Evolutionary conservation across 129 eudicot genomes (phyloP).

Genomic region (Escallonia rubra): DNA sequence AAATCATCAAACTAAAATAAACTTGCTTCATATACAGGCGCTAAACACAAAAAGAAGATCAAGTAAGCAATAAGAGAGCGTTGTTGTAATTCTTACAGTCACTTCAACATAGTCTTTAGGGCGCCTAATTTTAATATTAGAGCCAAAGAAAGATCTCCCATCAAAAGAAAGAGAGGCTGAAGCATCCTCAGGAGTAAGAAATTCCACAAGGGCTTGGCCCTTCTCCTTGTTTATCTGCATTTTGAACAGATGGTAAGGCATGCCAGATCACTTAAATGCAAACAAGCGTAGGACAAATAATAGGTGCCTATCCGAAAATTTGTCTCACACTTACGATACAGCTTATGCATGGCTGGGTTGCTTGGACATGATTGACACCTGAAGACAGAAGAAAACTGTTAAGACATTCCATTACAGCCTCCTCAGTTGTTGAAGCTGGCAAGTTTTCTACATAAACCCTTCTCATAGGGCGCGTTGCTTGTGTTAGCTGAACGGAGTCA

Average conservation of each 20-base stretch:
- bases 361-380: constrained; percentile 61
- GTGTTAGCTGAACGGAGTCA: constrained; percentile 91
- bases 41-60: too few species aligned
- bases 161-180: constrained; percentile 72
- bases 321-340: constrained; percentile 60
- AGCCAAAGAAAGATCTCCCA: constrained; percentile 67
- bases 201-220: constrained; percentile 90
- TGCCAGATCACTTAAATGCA: background rate
- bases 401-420: constrained; percentile 68
- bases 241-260: constrained; percentile 8
- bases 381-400: constrained; percentile 62
- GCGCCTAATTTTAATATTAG: constrained; percentile 72
- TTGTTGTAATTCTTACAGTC: constrained; percentile 60
- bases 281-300: background rate
- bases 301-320: background rate
- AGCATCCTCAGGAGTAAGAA: constrained; percentile 95
- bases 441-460: constrained; percentile 90
- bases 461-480: constrained; percentile 96
- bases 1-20: too few species aligned
- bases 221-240: constrained; percentile 94
- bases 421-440: constrained; percentile 71
- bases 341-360: constrained; percentile 82
- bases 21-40: too few species aligned
- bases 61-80: constrained; percentile 15
- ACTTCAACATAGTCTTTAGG: constrained; percentile 77